Evolutionary conservation across 2,329 filamentous ascomycete genomes (phyloP).

Genomic region (Trichoderma semiorbis): DNA sequence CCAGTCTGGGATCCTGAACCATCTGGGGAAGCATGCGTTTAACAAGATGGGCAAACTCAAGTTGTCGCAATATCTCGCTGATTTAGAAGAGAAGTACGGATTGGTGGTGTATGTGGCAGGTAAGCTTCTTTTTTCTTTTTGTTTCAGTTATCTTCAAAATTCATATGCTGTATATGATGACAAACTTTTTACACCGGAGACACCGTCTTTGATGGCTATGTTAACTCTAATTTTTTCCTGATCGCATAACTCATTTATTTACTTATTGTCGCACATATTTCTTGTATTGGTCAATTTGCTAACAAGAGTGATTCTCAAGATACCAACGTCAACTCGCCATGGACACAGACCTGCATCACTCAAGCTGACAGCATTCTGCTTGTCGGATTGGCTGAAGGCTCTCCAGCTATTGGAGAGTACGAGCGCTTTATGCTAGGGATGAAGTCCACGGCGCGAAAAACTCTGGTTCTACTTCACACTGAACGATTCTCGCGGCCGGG

Average conservation of each 20-base stretch:
- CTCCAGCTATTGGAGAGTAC: constrained; percentile 89
- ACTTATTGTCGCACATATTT: background rate
- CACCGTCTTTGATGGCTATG: constrained; percentile 52
- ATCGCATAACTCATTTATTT: constrained; percentile 27
- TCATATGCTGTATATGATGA: constrained; percentile 45
- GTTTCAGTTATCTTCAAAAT: background rate
- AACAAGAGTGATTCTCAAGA: constrained; percentile 51
- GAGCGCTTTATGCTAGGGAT: constrained; percentile 94
- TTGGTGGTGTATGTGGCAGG: constrained; percentile 90
- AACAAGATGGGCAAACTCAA: constrained; percentile 97
- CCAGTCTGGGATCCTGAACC: constrained; percentile 89
- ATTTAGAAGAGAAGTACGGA: constrained; percentile 95
- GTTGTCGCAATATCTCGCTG: constrained; percentile 90
- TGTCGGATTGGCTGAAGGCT: constrained; percentile 85
- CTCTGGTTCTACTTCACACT: constrained; percentile 82
- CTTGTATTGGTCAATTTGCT: constrained; percentile 25
- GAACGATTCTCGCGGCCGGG: constrained; percentile 86
- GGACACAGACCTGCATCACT: constrained; percentile 96
- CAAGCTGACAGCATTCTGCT: constrained; percentile 95
- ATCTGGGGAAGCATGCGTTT: constrained; percentile 93
- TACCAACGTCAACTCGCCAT: constrained; percentile 93
- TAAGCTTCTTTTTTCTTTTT: constrained; percentile 36
- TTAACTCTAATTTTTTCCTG: constrained; percentile 70
- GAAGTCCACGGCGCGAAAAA: constrained; percentile 94
- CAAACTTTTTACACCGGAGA: constrained; percentile 46